A percentile compares a stretch with the other conserved stretches of the same genome.
These are phyloP conservation scores for Chalciporus sphaerocephalus DNA, from an alignment of 768 basidiomycete genomes.

Conservation along the genomic window DNA sequence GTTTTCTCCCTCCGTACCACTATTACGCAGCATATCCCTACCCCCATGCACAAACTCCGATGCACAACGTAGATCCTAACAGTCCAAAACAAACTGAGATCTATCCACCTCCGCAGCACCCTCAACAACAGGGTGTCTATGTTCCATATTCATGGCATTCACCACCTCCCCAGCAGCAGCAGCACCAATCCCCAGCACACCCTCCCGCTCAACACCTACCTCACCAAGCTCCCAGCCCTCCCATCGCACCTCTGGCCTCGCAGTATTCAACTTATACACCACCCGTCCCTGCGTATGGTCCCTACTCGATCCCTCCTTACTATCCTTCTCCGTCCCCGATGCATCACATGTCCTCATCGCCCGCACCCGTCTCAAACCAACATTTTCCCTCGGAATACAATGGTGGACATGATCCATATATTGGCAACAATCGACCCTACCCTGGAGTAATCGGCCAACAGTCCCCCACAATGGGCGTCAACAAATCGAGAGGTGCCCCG, in stretches of 20 bases:
- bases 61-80: conserved; percentile 36
- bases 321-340: conserved; percentile 33
- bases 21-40: conserved; percentile 50
- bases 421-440: conserved; percentile 18
- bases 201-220: conserved; percentile 40
- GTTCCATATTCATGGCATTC: conserved; percentile 34
- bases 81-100: conserved; percentile 29
- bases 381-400: conserved; percentile 31
- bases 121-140: conserved; percentile 30
- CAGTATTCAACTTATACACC: conserved; percentile 32
- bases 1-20: conserved; percentile 38
- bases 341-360: conserved; percentile 24
- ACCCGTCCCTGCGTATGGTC: conserved; percentile 30
- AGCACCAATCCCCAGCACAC: conserved; percentile 31
- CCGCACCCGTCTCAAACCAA: conserved; percentile 26
- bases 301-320: conserved; percentile 34
- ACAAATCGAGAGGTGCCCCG: conserved; percentile 33
- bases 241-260: conserved; percentile 29
- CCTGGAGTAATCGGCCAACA: conserved; percentile 32
- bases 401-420: conserved; percentile 23
- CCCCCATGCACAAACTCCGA: conserved; percentile 42
- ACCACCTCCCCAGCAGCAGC: conserved; percentile 25
- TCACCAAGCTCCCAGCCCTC: conserved; percentile 29
- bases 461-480: conserved; percentile 23
- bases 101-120: conserved; percentile 31